A percentile compares a stretch with the other conserved stretches of the same genome.
Conservation (phyloP, 352 stramenopile genomes). For the Globisporangium spinosum region DNA sequence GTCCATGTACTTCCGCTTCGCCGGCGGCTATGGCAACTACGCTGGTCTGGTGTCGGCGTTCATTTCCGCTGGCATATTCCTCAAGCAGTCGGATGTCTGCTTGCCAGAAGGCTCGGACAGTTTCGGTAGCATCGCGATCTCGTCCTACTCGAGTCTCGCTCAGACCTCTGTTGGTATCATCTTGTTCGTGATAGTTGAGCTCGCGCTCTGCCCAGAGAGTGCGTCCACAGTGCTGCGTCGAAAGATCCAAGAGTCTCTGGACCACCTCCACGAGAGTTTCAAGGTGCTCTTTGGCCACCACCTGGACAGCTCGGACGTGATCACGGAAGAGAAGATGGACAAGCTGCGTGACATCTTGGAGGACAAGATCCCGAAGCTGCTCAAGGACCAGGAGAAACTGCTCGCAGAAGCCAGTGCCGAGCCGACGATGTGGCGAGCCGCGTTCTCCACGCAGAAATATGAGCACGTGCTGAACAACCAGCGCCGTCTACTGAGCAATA, state of each 20-base stretch:
- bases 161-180: conserved; percentile 75
- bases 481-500: conserved; percentile 74
- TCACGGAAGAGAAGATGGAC: conserved; percentile 49
- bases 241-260: conserved; percentile 75
- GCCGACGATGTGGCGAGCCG: conserved; percentile 59
- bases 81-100: conserved; percentile 60
- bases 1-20: conserved; percentile 76
- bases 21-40: conserved; percentile 64
- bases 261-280: conserved; percentile 62
- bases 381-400: conserved; percentile 56
- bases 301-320: conserved; percentile 40
- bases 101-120: conserved; percentile 33
- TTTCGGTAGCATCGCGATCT: conserved; percentile 46
- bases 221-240: conserved; percentile 55
- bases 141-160: conserved; percentile 73
- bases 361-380: conserved; percentile 45
- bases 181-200: conserved; percentile 70
- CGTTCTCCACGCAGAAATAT: conserved; percentile 78
- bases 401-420: conserved; percentile 59
- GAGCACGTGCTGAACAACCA: conserved; percentile 52
- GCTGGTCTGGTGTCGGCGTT: conserved; percentile 78
- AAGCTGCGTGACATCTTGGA: conserved; percentile 53
- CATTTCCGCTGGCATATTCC: conserved; percentile 55
- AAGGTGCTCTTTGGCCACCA: conserved; percentile 70
- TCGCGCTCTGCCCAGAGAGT: conserved; percentile 64